Base-by-base conservation (phyloP, 2,329 filamentous ascomycete species). In the Ampelomyces quisqualis region DNA sequence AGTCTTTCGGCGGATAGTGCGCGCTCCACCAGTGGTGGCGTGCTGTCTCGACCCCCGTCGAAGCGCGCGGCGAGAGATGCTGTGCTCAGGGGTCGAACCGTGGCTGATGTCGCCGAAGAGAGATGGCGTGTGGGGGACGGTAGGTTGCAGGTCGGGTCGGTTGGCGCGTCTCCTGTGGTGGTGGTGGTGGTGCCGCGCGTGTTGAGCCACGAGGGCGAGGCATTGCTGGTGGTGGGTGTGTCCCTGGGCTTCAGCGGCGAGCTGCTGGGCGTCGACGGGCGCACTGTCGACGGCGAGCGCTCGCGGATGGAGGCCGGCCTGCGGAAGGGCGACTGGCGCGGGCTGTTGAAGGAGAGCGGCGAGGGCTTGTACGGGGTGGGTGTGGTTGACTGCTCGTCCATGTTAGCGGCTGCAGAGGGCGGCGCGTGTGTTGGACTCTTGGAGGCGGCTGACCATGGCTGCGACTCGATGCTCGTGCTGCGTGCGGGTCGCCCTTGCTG, bases 271-370 rank as follows among this genome's bases (percentile, higher is more conserved):
- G 70, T 72, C n/a, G 60, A 58, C 19, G 63, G 65, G 11, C 65
- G 59, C 9, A 70, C 56, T 14, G 68, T 67, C 1, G 69, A 70
- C 3, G 69, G 68, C 14, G 70, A 71, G 33, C 50, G 50, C 19
- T 65, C 53, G 20, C 56, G 37, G 29, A 70, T 68, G 37, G 71
- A 70, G 44, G 68, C 68, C 11, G 70, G 66, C 19, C 71, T 64
- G 43, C 70, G 64, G 51, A 74, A 74, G 29, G 71, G 71, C 40
- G 71, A 74, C 32, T 69, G 64, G 48, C 71, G 69, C 11, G 66
- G 62, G 55, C 66, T 70, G 53, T 68, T 69, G 62, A 72, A 72
- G 55, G 70, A 71, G 46, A 73, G 67, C 14, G 66, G 66, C 10
- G 67, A 70, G 28, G 70, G 70, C 51, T 69, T 72, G 55, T 67